A percentile compares a stretch with the other conserved stretches of the same genome.
These are phyloP conservation scores for Cenococcum geophilum DNA, from an alignment of 495 filamentous ascomycete genomes.

Conservation along the genomic window DNA sequence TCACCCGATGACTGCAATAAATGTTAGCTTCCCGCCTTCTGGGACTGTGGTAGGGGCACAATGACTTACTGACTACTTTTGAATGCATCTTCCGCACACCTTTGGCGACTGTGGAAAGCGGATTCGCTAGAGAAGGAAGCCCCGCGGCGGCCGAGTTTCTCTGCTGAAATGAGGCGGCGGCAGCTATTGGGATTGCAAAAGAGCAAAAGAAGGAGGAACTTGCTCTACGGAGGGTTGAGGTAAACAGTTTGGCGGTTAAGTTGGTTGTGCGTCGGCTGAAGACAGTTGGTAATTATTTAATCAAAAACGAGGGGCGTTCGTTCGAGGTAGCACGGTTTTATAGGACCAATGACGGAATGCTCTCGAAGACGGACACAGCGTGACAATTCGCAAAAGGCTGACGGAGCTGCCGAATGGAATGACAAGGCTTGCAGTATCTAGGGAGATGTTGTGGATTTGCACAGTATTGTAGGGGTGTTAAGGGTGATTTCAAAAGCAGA, in stretches of 20 bases:
- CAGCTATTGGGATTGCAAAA: slow-evolving; percentile 54
- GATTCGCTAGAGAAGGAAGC: slow-evolving; percentile 39
- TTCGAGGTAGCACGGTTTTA: not conserved
- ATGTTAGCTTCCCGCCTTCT: slow-evolving; percentile 16
- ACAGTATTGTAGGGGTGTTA: not conserved
- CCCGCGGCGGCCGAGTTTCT: slow-evolving; percentile 38
- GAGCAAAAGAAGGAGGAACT: slow-evolving; percentile 54
- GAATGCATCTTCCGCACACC: slow-evolving; percentile 39
- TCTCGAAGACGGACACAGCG: not conserved
- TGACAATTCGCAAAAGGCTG: not conserved
- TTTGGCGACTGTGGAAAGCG: slow-evolving; percentile 26
- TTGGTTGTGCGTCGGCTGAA: not conserved
- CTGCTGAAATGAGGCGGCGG: slow-evolving; percentile 58
- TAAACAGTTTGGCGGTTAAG: slow-evolving; percentile 70
- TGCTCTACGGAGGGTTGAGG: slow-evolving; percentile 63
- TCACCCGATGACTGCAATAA: slow-evolving; percentile 34
- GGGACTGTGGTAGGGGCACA: not conserved
- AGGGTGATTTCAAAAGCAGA: not conserved
- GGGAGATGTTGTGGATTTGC: not conserved
- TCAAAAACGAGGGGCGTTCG: slow-evolving; percentile 1
- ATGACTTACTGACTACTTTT: slow-evolving; percentile 38
- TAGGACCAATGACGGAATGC: not conserved
- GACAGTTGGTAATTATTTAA: not conserved
- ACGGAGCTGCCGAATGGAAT: not conserved
- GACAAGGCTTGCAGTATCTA: not conserved